These are phyloP conservation scores for Fusarium sp. DNA, from an alignment of 2,329 filamentous ascomycete genomes.

Conservation along the genomic window DNA sequence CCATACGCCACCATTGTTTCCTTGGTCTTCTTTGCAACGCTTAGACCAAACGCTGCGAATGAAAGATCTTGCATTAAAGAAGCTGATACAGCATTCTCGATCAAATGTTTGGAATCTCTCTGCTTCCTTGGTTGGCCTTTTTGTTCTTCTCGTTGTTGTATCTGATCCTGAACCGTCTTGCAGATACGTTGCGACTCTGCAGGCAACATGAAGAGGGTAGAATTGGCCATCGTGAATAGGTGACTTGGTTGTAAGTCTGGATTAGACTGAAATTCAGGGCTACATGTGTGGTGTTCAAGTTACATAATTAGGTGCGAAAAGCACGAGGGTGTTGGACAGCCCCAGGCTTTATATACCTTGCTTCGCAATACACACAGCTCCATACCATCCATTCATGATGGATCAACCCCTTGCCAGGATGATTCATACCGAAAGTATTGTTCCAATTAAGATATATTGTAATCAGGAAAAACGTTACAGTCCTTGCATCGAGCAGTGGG, in stretches of 20 bases:
- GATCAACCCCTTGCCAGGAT: too few species aligned
- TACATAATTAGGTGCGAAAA: accelerated
- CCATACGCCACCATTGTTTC: constrained; percentile 50
- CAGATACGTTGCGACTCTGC: constrained; percentile 51
- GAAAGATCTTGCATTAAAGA: constrained; percentile 54
- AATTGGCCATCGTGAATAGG: constrained; percentile 32
- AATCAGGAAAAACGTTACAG: too few species aligned
- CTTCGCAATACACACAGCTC: too few species aligned
- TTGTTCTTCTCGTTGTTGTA: constrained; percentile 42
- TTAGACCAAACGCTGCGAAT: constrained; percentile 30
- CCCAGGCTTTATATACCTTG: too few species aligned
- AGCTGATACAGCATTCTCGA: constrained; percentile 47
- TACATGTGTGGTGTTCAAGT: not conserved
- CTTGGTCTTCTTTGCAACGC: constrained; percentile 22
- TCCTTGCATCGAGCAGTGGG: too few species aligned
- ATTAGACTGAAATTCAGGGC: not conserved
- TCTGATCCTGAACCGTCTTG: constrained; percentile 39
- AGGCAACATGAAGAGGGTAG: constrained; percentile 52
- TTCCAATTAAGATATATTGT: not conserved
- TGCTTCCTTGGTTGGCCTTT: constrained; percentile 39
- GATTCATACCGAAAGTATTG: too few species aligned
- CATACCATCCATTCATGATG: too few species aligned
- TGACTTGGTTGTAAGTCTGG: not conserved
- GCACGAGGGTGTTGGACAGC: accelerated
- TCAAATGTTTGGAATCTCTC: constrained; percentile 34